A percentile compares a stretch with the other conserved stretches of the same genome.
These are phyloP conservation scores for Halophytophthora polymorphica DNA, from an alignment of 352 stramenopile species.

Conservation along the genomic window DNA sequence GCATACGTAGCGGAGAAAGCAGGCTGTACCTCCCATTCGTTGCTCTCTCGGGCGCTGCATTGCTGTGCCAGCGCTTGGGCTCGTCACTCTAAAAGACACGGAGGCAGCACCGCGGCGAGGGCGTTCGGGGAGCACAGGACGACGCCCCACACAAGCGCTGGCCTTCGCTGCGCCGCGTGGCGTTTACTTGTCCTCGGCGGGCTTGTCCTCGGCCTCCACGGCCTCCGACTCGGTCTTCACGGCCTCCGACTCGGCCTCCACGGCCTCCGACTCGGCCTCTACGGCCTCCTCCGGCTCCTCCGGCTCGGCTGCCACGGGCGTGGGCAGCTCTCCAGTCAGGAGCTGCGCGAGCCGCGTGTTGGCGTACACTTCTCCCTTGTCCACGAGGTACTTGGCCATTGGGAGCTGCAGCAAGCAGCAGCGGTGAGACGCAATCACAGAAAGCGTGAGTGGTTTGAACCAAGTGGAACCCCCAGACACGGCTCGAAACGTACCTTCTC, in stretches of 20 bases:
- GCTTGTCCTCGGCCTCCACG: slow-evolving; percentile 6
- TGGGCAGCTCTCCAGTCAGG: slow-evolving; percentile 43
- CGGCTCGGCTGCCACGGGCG: slow-evolving; percentile 12
- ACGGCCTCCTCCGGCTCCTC: slow-evolving; percentile 8
- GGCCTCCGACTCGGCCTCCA: slow-evolving; percentile 9
- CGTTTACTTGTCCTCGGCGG: slow-evolving; percentile 21
- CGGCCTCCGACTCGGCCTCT: slow-evolving; percentile 8
- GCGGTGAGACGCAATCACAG: slow-evolving; percentile 1
- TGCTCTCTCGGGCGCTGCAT: slow-evolving; percentile 17
- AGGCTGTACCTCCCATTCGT: slow-evolving; percentile 8
- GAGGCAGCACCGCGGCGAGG: neutral
- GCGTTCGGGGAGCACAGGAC: neutral
- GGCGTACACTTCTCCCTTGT: slow-evolving; percentile 77
- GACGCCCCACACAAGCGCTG: slow-evolving; percentile 4
- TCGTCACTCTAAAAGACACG: slow-evolving; percentile 20
- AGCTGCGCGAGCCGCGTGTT: slow-evolving; percentile 56
- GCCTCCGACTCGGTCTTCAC: slow-evolving; percentile 6
- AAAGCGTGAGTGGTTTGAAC: neutral
- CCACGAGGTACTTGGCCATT: slow-evolving; percentile 72
- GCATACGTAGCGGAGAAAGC: slow-evolving; percentile 17
- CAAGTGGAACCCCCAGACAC: neutral
- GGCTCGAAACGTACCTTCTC: slow-evolving; percentile 32
- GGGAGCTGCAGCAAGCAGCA: slow-evolving; percentile 37
- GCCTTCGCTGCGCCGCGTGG: neutral
- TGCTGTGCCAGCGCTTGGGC: slow-evolving; percentile 10